Evolutionary conservation across 2,329 filamentous ascomycete species (phyloP), one percentile per base, ranked within the genome.

Genomic region (Diaporthe vaccinii): DNA sequence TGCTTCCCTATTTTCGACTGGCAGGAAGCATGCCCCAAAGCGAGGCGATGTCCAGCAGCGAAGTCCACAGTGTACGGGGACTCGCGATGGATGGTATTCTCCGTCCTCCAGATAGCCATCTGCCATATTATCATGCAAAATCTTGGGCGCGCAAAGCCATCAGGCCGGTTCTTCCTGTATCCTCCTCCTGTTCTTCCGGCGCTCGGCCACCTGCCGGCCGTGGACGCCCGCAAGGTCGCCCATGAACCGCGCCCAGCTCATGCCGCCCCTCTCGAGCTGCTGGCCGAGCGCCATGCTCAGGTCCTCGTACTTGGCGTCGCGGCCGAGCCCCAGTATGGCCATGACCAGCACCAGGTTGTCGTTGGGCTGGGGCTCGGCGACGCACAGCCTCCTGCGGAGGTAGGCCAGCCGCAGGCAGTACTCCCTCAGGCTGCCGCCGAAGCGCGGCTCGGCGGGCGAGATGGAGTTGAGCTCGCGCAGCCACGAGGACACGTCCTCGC

Each of bases 311-410:
- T 58, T 57, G 28, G 31, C 36, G 28, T 74, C 74, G 28, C 75
- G 73, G 12, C 68, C 75, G 46, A 76, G 69, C 17, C 55, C 75
- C 62, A 76, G 55, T 44, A 76, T 74, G 7, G 73, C 75, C 75
- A 75, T 76, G 55, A 76, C 75, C 44, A 76, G 75, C 46, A 76
- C 75, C 62, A 76, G 59, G 55, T 75, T 76, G 17, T 76, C 75
- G 20, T 76, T 76, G 3, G 75, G 75, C 69, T 76, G 75, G 36
- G 75, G 75, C 73, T 76, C 75, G 8, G 75, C 69, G 39, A 75
- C 73, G 46, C 75, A 67, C 31, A 76, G 69, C 57, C 75, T 39
- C 59, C 69, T 57, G 34, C 75, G 75, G 15, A 76, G 69, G 69
- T 76, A 76, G n/a, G 57, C 49, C 69, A 76, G 53, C 10, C 73